These are phyloP conservation scores for Colletotrichum sp. DNA, from an alignment of 2,329 filamentous ascomycete species.

Conservation along the genomic window DNA sequence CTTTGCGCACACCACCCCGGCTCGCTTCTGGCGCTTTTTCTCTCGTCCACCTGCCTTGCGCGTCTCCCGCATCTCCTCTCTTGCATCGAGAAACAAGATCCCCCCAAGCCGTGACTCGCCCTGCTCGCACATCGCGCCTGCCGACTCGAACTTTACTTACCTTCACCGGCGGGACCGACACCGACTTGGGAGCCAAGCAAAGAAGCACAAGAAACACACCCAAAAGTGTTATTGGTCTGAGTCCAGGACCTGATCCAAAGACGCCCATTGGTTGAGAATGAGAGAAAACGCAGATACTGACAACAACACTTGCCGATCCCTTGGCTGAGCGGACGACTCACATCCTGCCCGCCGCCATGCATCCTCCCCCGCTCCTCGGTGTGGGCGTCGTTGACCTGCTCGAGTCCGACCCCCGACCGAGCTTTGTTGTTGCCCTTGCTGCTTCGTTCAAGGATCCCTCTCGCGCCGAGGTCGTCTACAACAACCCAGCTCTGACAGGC, in stretches of 20 bases:
- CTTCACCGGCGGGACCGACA: conserved; percentile 1
- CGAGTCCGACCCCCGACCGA: conserved; percentile 45
- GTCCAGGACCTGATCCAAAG: not conserved
- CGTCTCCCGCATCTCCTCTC: not conserved
- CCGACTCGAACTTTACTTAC: not conserved
- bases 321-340: conserved; percentile 19
- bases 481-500: conserved; percentile 40
- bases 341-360: conserved; percentile 7
- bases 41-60: conserved; percentile 3
- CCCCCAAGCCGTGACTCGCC: not conserved
- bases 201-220: not conserved
- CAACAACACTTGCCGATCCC: conserved; percentile 14
- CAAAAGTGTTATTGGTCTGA: not conserved
- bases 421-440: conserved; percentile 39
- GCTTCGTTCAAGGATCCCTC: conserved; percentile 15
- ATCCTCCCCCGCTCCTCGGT: conserved; percentile 21
- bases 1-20: not conserved
- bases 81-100: not conserved
- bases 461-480: conserved; percentile 32
- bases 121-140: not conserved
- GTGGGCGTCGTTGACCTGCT: conserved; percentile 44
- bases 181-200: not conserved
- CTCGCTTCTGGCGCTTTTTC: conserved; percentile 11
- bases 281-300: conserved; percentile 10
- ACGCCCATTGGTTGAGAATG: conserved; percentile 17